Evolutionary conservation across 2,329 filamentous ascomycete genomes (phyloP).

Genomic region (Alternaria rosae): DNA sequence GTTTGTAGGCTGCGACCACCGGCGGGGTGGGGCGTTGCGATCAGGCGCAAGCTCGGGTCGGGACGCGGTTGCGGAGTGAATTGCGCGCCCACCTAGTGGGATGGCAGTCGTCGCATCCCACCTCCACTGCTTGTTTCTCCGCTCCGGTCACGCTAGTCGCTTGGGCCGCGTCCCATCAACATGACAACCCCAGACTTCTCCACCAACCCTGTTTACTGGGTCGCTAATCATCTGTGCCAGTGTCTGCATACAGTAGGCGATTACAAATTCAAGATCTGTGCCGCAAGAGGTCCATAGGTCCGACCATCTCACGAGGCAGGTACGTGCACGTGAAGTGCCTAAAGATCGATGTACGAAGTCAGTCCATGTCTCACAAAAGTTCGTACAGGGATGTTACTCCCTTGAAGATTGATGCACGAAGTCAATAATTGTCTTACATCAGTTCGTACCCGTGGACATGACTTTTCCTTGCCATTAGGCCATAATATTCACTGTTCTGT

Average conservation of each 20-base stretch:
- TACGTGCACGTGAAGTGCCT: not conserved
- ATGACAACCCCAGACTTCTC: constrained; percentile 10
- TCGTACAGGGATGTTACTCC: not conserved
- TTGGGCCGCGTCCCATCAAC: constrained; percentile 2
- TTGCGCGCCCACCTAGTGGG: constrained; percentile 29
- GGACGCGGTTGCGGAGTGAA: constrained; percentile 30
- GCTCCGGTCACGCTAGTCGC: constrained; percentile 15
- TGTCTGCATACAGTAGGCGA: not conserved
- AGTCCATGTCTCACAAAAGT: not conserved
- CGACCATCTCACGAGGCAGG: not conserved
- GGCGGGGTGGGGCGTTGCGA: constrained; percentile 17
- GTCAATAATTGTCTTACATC: not conserved
- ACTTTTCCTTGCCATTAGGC: not conserved
- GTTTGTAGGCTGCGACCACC: constrained; percentile 17
- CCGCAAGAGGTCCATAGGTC: too few species aligned
- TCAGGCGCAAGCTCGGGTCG: constrained; percentile 19
- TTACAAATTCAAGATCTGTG: not conserved
- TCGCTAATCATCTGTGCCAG: not conserved
- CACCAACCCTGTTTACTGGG: not conserved
- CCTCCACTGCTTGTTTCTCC: constrained; percentile 18
- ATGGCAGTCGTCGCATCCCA: constrained; percentile 19
- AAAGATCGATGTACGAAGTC: not conserved
- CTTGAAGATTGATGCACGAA: not conserved
- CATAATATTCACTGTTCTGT: not conserved
- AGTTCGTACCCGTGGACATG: not conserved